These are phyloP conservation scores for Plasmodium cynomolgi DNA, from an alignment of 169 alveolate species.

Conservation along the genomic window DNA sequence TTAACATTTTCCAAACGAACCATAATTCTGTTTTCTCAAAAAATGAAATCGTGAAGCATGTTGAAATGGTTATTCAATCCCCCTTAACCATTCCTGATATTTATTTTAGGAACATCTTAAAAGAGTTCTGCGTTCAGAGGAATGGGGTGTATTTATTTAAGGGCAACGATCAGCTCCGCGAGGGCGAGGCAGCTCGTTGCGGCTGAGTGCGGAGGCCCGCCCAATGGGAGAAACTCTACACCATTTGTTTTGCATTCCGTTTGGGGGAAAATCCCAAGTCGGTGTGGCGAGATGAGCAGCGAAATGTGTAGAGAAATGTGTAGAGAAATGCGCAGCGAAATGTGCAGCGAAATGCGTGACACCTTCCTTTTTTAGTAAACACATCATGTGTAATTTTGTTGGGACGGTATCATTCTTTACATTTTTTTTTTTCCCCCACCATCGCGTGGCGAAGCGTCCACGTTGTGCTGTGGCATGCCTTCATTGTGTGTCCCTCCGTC, in stretches of 20 bases:
- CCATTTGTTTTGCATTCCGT: neutral
- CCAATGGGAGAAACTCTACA: neutral
- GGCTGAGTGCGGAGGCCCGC: neutral
- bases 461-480: neutral
- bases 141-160: conserved; percentile 65
- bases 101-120: conserved; percentile 75
- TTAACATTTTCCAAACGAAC: conserved; percentile 50
- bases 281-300: neutral
- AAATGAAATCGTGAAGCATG: conserved; percentile 34
- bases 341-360: neutral
- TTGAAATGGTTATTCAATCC: conserved; percentile 51
- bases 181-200: neutral
- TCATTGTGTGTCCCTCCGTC: neutral
- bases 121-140: conserved; percentile 72
- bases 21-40: conserved; percentile 53
- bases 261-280: neutral
- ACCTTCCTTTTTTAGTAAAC: neutral
- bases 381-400: neutral
- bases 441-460: neutral
- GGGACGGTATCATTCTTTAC: neutral
- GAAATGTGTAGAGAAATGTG: neutral
- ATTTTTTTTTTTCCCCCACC: neutral
- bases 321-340: neutral
- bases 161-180: conserved; percentile 42
- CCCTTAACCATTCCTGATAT: conserved; percentile 74